These are phyloP conservation scores for Fusarium annulatum DNA, from an alignment of 2,329 filamentous ascomycete genomes.

Conservation along the genomic window DNA sequence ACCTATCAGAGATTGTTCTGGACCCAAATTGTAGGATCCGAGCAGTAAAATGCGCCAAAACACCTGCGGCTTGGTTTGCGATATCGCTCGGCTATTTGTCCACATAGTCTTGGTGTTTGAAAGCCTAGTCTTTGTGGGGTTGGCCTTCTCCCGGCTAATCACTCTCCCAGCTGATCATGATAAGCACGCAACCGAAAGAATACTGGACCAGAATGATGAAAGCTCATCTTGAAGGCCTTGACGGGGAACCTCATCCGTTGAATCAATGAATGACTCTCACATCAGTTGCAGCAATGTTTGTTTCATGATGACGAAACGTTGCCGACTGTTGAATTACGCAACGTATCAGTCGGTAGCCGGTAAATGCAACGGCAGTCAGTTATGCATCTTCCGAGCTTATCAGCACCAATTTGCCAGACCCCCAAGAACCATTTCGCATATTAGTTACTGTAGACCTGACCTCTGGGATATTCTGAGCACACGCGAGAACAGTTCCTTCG, in stretches of 20 bases:
- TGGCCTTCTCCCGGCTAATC: conserved; percentile 27
- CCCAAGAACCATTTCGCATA: conserved; percentile 9
- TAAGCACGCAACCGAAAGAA: conserved; percentile 34
- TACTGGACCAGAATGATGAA: conserved; percentile 6
- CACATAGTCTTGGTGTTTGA: conserved; percentile 16
- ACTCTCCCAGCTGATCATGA: conserved; percentile 37
- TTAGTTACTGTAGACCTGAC: neutral
- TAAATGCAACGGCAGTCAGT: neutral
- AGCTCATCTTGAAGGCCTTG: conserved; percentile 11
- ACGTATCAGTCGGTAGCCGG: neutral
- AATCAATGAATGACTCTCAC: neutral
- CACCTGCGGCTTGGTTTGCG: conserved; percentile 4
- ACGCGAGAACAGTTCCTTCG: conserved; percentile 25
- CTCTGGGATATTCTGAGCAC: conserved; percentile 10
- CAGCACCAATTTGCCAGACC: conserved; percentile 7
- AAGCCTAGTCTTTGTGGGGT: conserved; percentile 39
- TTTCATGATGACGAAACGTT: neutral
- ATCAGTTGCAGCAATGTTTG: neutral
- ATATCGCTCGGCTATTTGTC: conserved; percentile 30
- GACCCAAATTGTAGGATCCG: conserved; percentile 7
- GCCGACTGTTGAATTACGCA: neutral
- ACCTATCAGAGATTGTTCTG: conserved; percentile 10
- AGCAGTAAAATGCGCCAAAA: conserved; percentile 12
- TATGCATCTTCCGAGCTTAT: conserved; percentile 1
- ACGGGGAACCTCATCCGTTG: neutral